These are phyloP conservation scores for Paraphysoderma sedebokerense DNA, from an alignment of 371 early-diverging fungal genomes.

Conservation along the genomic window DNA sequence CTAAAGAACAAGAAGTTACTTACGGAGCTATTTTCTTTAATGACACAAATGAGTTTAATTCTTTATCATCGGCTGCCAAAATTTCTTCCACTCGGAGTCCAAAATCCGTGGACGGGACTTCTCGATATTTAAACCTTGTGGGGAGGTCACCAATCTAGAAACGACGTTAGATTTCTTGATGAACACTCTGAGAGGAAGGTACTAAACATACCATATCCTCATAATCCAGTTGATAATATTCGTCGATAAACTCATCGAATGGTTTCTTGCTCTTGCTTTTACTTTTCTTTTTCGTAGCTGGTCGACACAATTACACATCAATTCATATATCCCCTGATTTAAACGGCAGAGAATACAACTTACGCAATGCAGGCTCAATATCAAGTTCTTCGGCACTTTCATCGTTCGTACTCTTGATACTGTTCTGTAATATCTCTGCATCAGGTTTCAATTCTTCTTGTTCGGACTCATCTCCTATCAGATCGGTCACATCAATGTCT, in stretches of 20 bases:
- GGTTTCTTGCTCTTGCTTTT: slow-evolving; percentile 2
- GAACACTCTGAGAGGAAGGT: background rate
- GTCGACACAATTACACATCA: background rate
- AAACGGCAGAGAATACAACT: background rate
- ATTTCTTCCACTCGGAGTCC: slow-evolving; percentile 72
- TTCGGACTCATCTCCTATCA: slow-evolving; percentile 12
- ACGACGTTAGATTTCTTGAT: background rate
- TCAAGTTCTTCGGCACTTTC: background rate
- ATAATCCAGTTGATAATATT: slow-evolving; percentile 79
- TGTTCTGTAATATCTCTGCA: background rate
- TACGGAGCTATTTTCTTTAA: slow-evolving; percentile 80
- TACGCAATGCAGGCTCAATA: background rate
- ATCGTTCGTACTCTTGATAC: slow-evolving; percentile 1
- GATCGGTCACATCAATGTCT: slow-evolving; percentile 52
- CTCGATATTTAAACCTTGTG: slow-evolving; percentile 76
- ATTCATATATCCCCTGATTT: no score
- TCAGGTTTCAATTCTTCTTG: background rate
- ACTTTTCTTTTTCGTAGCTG: slow-evolving; percentile 1
- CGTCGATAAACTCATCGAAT: slow-evolving; percentile 45
- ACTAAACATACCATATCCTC: slow-evolving; percentile 60
- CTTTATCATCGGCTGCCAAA: slow-evolving; percentile 71
- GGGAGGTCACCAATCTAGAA: slow-evolving; percentile 52
- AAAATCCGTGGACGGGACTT: slow-evolving; percentile 49
- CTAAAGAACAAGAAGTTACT: slow-evolving; percentile 9
- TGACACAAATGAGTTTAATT: slow-evolving; percentile 64